Percentiles rank a stretch among this genome's conserved stretches.
phyloP scores from a whole-genome alignment of 139 green algal species.

The Trebouxia sp. region DNA sequence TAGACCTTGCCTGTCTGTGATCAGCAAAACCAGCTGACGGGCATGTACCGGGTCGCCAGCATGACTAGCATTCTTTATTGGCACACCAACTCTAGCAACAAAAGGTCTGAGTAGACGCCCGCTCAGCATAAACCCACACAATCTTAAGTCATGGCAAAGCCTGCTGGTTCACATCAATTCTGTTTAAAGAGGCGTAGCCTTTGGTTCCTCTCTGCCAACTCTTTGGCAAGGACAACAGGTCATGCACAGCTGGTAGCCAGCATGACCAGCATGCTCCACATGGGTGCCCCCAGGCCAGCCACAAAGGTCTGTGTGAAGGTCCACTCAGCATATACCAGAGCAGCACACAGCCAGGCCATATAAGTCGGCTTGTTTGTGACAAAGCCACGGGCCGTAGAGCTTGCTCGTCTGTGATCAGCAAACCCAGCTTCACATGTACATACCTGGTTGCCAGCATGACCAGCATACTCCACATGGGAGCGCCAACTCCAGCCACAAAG shows the following conservation, averaged over 20 bases:
- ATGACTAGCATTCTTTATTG: constrained; percentile 56
- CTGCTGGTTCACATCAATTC: no score
- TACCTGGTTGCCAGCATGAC: constrained; percentile 52
- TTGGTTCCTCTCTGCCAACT: not conserved
- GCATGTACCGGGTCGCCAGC: constrained; percentile 45
- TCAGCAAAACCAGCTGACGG: not conserved
- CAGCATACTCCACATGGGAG: constrained; percentile 55
- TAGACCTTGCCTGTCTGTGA: no score
- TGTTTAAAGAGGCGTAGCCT: no score
- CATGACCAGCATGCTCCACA: constrained; percentile 55
- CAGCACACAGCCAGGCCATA: constrained; percentile 69
- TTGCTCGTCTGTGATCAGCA: not conserved
- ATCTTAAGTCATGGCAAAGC: no score
- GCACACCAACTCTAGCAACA: constrained; percentile 31
- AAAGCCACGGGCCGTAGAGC: no score
- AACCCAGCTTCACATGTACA: not conserved
- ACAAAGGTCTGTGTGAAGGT: constrained; percentile 37
- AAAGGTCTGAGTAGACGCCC: constrained; percentile 40
- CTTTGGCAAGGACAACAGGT: no score
- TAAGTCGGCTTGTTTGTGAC: no score
- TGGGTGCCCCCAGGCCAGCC: constrained; percentile 37
- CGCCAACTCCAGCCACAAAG: constrained; percentile 34
- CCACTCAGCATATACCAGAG: constrained; percentile 67
- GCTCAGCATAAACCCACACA: constrained; percentile 71
- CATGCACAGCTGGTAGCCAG: constrained; percentile 44